Evolutionary conservation across 495 filamentous ascomycete genomes (phyloP).

Genomic region (Pseudoneurospora amorphoporcata): DNA sequence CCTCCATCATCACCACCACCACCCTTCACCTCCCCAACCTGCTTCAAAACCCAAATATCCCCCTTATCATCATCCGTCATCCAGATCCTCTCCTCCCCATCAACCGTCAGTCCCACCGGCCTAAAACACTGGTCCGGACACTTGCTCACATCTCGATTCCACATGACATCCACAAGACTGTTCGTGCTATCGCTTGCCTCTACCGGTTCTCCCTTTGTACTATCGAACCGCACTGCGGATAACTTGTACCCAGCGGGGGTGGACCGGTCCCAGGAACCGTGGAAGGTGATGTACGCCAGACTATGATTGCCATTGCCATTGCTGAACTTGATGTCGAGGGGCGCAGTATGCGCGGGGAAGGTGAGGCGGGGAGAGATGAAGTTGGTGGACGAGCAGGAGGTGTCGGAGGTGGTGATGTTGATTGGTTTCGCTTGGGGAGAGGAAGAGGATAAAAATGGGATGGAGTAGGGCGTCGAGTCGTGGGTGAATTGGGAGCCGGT

Average conservation of each 20-base stretch:
- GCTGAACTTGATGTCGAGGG: conserved; percentile 49
- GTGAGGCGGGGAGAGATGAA: conserved; percentile 38
- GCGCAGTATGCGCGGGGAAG: conserved; percentile 51
- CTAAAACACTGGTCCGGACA: conserved; percentile 45
- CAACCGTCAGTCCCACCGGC: conserved; percentile 45
- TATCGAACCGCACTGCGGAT: conserved; percentile 31
- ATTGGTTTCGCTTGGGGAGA: not conserved
- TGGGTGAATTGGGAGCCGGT: conserved; percentile 32
- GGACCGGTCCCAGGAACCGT: conserved; percentile 44
- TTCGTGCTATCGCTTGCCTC: conserved; percentile 28
- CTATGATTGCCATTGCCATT: conserved; percentile 2
- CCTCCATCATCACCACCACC: not conserved
- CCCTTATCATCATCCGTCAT: conserved; percentile 48
- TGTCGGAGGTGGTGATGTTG: conserved; percentile 30
- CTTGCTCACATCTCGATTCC: conserved; percentile 30
- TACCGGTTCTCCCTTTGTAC: conserved; percentile 29
- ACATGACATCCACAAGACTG: conserved; percentile 39
- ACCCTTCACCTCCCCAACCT: not conserved
- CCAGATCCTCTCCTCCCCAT: conserved; percentile 38
- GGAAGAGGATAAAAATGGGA: not conserved
- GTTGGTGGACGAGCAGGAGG: conserved; percentile 25
- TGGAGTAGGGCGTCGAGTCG: not conserved
- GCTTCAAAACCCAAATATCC: conserved; percentile 44
- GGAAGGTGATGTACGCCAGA: conserved; percentile 31
- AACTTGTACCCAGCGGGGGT: conserved; percentile 48